Percentiles rank a stretch among this genome's conserved stretches.
These are phyloP conservation scores for Metschnikowia peoriensis DNA, from an alignment of 805 yeast genomes.

Conservation along the genomic window DNA sequence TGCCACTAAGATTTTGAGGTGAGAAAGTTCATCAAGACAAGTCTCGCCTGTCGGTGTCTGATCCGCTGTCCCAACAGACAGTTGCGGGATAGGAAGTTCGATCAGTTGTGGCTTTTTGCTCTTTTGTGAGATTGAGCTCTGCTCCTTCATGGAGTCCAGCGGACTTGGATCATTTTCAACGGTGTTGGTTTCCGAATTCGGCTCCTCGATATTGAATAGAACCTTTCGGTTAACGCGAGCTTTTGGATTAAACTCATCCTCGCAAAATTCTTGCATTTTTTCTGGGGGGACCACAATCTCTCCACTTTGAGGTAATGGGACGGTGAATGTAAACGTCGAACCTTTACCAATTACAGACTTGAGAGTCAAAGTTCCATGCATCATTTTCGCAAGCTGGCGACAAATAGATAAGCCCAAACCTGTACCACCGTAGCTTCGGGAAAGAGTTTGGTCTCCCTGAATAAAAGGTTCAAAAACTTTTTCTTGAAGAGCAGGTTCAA, in stretches of 20 bases:
- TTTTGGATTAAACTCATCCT: slow-evolving; percentile 64
- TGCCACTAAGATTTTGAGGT: slow-evolving; percentile 69
- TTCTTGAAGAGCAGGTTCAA: slow-evolving; percentile 74
- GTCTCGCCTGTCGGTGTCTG: slow-evolving; percentile 14
- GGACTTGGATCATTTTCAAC: neutral
- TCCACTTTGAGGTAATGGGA: slow-evolving; percentile 70
- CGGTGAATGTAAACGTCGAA: slow-evolving; percentile 75
- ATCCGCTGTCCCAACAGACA: slow-evolving; percentile 17
- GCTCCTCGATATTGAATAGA: slow-evolving; percentile 30
- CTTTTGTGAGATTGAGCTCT: neutral
- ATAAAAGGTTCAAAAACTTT: slow-evolving; percentile 94
- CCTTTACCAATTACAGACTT: slow-evolving; percentile 79
- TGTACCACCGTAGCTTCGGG: slow-evolving; percentile 92
- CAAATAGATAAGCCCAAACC: slow-evolving; percentile 91
- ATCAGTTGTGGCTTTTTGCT: slow-evolving; percentile 1
- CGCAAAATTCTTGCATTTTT: slow-evolving; percentile 45
- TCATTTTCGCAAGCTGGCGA: slow-evolving; percentile 83
- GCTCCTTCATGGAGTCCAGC: neutral
- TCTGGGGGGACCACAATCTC: slow-evolving; percentile 43
- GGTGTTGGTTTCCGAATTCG: neutral
- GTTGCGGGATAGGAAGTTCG: slow-evolving; percentile 5
- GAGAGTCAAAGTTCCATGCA: slow-evolving; percentile 81
- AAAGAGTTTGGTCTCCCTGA: slow-evolving; percentile 93
- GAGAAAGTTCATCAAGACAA: slow-evolving; percentile 27
- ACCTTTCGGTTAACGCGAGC: slow-evolving; percentile 53